These are phyloP conservation scores for Ambrosia artemisiifolia DNA, from an alignment of 129 eudicot species.

Conservation along the genomic window DNA sequence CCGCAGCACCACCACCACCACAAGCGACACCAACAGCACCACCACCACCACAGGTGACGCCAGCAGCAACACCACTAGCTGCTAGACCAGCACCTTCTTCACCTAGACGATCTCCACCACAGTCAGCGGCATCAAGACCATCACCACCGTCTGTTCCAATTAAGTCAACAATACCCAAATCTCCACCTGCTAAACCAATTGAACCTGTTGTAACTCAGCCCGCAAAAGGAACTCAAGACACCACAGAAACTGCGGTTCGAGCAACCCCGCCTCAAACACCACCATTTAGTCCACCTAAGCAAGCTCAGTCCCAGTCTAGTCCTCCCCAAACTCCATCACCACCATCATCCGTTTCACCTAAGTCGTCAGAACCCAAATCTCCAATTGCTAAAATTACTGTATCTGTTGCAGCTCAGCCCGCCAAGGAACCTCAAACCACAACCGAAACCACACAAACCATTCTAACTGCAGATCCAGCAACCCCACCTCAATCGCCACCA, in stretches of 20 bases:
- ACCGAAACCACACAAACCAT: too few relatives aligned
- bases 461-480: too few relatives aligned
- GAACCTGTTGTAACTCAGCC: conserved; percentile 18
- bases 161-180: conserved; percentile 20
- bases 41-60: conserved; percentile 3
- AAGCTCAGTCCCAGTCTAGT: conserved; percentile 18
- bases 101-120: conserved; percentile 20
- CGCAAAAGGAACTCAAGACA: conserved; percentile 12
- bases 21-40: conserved; percentile 15
- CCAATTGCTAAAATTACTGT: conserved; percentile 9
- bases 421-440: not conserved
- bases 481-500: conserved; percentile 24
- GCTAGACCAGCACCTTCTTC: conserved; percentile 24
- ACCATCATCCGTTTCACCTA: conserved; percentile 9
- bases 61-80: conserved; percentile 10
- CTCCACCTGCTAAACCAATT: conserved; percentile 13
- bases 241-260: conserved; percentile 15
- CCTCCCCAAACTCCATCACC: conserved; percentile 24
- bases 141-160: conserved; percentile 2
- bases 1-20: conserved; percentile 29
- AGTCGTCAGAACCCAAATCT: conserved; percentile 16
- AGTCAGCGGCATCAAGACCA: conserved; percentile 9
- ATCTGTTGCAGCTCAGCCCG: conserved; percentile 10
- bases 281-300: conserved; percentile 35
- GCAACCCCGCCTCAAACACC: conserved; percentile 25